phyloP scores from a whole-genome alignment of 192 early-diverging fungal species.

The Podila verticillata region DNA sequence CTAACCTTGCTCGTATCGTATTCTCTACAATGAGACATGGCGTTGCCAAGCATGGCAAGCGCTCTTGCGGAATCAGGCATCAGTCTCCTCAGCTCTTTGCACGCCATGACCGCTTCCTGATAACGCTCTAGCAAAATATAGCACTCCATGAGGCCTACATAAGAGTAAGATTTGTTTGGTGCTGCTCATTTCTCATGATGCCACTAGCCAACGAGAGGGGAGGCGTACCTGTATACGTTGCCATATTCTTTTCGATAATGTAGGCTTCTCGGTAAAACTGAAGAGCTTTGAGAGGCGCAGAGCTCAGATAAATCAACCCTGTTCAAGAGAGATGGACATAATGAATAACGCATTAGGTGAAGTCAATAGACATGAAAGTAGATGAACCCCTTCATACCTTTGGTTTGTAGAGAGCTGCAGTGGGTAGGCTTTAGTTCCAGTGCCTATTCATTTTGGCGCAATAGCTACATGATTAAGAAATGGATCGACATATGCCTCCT shows the following conservation, averaged over 20 bases:
- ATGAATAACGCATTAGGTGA: neutral
- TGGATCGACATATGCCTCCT: too few relatives aligned
- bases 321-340: neutral
- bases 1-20: neutral
- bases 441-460: conserved; percentile 4
- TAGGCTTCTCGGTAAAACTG: conserved; percentile 17
- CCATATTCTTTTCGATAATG: conserved; percentile 17
- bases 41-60: conserved; percentile 18
- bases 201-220: too few relatives aligned
- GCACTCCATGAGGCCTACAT: conserved; percentile 18
- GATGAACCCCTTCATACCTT: neutral
- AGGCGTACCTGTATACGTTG: conserved; percentile 25
- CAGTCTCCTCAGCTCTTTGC: conserved; percentile 12
- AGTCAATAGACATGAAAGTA: neutral
- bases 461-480: neutral
- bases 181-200: too few relatives aligned
- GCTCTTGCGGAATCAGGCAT: conserved; percentile 23
- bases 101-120: conserved; percentile 12
- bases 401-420: conserved; percentile 26
- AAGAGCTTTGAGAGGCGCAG: conserved; percentile 13
- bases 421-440: conserved; percentile 15
- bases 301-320: conserved; percentile 7
- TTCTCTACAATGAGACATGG: conserved; percentile 9
- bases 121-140: conserved; percentile 25
- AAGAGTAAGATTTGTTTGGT: neutral